Conservation (phyloP, 345 rosid genomes). For the Corchorus olitorius region DNA sequence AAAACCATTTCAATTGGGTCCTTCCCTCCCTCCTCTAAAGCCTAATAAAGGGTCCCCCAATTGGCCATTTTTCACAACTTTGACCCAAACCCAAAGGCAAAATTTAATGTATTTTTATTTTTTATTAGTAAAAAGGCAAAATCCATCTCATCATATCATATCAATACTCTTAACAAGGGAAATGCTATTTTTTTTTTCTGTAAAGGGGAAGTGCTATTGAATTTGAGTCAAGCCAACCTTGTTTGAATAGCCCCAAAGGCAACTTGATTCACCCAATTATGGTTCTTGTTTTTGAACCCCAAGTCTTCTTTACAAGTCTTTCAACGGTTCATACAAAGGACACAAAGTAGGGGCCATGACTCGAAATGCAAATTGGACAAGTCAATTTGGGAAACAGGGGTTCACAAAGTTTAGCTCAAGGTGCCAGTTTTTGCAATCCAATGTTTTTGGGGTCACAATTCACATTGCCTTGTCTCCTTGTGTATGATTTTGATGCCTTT, state of each 20-base stretch:
- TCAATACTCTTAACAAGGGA: too few species aligned
- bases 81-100: neutral
- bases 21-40: too few species aligned
- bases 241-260: conserved; percentile 5
- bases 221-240: conserved; percentile 17
- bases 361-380: neutral
- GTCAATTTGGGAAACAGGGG: neutral
- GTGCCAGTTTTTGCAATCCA: neutral
- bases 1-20: too few species aligned
- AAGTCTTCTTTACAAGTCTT: neutral
- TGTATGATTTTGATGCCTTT: conserved; percentile 10
- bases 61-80: neutral
- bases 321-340: neutral
- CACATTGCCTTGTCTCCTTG: conserved; percentile 4
- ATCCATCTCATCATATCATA: neutral
- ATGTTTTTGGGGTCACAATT: neutral
- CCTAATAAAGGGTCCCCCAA: neutral
- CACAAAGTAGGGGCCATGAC: neutral
- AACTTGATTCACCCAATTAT: neutral
- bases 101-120: too few species aligned
- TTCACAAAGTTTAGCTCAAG: neutral
- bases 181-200: too few species aligned
- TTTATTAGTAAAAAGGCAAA: too few species aligned
- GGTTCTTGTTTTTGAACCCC: neutral
- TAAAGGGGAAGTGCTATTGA: neutral